These are phyloP conservation scores for Kazachstania martiniae DNA, from an alignment of 805 yeast species.

Conservation along the genomic window DNA sequence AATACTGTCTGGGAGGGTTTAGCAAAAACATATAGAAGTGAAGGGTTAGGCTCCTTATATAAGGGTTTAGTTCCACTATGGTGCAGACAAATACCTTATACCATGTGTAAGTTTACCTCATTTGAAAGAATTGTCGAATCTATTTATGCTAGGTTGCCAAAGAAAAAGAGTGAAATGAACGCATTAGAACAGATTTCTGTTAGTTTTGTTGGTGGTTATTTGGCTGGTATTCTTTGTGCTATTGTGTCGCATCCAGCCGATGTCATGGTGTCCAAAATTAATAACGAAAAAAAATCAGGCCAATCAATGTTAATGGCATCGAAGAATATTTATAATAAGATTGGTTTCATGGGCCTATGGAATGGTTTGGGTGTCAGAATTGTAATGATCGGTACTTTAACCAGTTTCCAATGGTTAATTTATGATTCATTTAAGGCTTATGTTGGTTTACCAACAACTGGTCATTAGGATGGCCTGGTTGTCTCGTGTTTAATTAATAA, in stretches of 20 bases:
- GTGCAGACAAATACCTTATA: conserved; percentile 97
- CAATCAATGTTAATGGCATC: conserved; percentile 63
- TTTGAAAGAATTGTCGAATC: conserved; percentile 83
- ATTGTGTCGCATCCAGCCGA: conserved; percentile 97
- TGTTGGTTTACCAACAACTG: conserved; percentile 91
- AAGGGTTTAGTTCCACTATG: conserved; percentile 87
- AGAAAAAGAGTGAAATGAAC: conserved; percentile 60
- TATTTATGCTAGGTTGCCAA: conserved; percentile 66
- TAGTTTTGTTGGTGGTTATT: conserved; percentile 88
- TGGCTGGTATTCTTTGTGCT: conserved; percentile 97
- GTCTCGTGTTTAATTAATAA: not conserved
- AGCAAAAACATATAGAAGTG: conserved; percentile 51
- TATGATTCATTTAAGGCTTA: conserved; percentile 94
- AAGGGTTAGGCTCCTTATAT: conserved; percentile 69
- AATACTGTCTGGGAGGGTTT: conserved; percentile 53
- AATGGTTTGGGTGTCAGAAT: conserved; percentile 91
- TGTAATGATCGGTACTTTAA: conserved; percentile 93
- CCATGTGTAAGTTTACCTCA: conserved; percentile 93
- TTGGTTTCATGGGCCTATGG: conserved; percentile 91
- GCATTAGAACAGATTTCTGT: conserved; percentile 82
- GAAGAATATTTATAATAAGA: conserved; percentile 58
- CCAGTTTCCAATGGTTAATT: conserved; percentile 94
- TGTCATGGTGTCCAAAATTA: conserved; percentile 91
- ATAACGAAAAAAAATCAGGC: conserved; percentile 50
- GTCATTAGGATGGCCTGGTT: conserved; percentile 27